Base-by-base conservation (phyloP, 495 filamentous ascomycete genomes). In the Thermochaetoides thermophila region DNA sequence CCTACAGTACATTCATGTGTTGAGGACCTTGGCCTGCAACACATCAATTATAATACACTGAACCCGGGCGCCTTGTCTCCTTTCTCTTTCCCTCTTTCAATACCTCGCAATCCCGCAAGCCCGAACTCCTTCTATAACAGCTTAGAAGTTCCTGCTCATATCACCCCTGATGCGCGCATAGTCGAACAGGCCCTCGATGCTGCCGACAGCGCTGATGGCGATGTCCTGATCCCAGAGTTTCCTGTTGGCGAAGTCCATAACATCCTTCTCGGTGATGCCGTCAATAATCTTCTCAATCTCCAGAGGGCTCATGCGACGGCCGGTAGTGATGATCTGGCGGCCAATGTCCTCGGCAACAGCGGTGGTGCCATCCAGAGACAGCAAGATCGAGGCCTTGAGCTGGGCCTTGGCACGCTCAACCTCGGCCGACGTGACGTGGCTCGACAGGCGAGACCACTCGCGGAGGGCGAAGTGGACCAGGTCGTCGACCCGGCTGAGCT, bases 351-450 rank as follows among this genome's bases (percentile, higher is more conserved):
- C 89, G 28, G 89, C 89, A 21, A 93, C 80, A 41, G 87, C 84
- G 24, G 87, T 93, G 47, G 91, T 96, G 56, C 84, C 91, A 64
- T 99, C 89, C 20, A 99, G 83, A 20, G 83, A 86, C 43, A 99
- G 76, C 34, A 97, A 78, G 45, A 96, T 83, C 20, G 89, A 93
- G 31, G 91, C 91, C 74, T 97, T 97, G 44, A 99, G 78, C 66
- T 99, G 89, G 34, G 91, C 81, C 73, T 99, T 99, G 55, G 89
- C 91, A 38, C 89, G 87, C 75, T 99, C 89, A 36, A 84, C 78
- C 64, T 99, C 89, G 38, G 87, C 72, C 49, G 81, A 71, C 50
- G 72, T 76, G 49, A 99, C 89, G 59, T 70, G 74, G 68, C 72
- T 73, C 32, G 80, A 84, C 31, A 99, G 73, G 30, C 89, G 82